Evolutionary conservation across 139 green algal species (phyloP).

Genomic region (Asterochloris sp.): DNA sequence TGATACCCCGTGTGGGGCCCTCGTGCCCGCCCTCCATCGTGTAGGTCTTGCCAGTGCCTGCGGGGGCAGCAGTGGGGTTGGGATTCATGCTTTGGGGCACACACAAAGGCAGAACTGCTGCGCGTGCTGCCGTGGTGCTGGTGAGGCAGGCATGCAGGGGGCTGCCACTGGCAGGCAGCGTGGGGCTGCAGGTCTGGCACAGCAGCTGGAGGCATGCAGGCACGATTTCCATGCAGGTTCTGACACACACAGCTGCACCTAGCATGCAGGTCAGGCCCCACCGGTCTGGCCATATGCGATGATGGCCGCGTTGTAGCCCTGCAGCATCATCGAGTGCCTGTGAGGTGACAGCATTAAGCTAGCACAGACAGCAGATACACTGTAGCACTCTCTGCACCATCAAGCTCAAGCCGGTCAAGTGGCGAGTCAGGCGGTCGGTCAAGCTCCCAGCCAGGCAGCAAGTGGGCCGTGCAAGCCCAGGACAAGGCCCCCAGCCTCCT

Average conservation of each 20-base stretch:
- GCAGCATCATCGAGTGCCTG: slow-evolving; percentile 1
- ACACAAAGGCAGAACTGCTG: no score
- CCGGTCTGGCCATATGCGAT: slow-evolving; percentile 88
- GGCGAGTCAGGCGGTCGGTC: no score
- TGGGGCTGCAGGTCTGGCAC: no score
- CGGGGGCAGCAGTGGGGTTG: background rate
- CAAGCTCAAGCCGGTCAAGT: background rate
- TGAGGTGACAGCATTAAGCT: background rate
- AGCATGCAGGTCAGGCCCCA: no score
- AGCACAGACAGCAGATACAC: background rate
- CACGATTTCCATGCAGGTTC: no score
- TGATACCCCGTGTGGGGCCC: slow-evolving; percentile 74
- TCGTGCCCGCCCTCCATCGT: slow-evolving; percentile 82
- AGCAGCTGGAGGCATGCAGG: no score
- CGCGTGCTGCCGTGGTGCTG: no score
- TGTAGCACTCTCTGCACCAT: background rate
- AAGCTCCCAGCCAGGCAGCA: no score
- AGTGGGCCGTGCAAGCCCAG: background rate
- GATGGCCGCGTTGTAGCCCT: slow-evolving; percentile 92
- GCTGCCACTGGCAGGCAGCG: no score
- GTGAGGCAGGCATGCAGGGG: no score
- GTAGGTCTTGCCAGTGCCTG: slow-evolving; percentile 82
- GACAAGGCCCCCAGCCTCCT: background rate
- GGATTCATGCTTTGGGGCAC: no score
- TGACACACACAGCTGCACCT: no score